Evolutionary conservation across 2,329 filamentous ascomycete species (phyloP).

Genomic region (Shiraia bambusicola): DNA sequence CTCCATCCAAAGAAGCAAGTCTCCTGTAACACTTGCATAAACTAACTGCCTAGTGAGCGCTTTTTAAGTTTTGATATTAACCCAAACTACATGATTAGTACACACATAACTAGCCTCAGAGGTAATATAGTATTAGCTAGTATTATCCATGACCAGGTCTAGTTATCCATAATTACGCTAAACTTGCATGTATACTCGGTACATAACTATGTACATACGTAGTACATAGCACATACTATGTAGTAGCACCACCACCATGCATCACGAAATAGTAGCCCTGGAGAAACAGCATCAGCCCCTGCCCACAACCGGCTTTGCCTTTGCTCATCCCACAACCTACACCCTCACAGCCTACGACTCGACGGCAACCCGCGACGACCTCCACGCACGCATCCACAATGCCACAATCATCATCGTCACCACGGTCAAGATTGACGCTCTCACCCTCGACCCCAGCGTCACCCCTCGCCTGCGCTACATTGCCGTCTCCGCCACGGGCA

Average conservation of each 20-base stretch:
- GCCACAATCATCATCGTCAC: constrained; percentile 52
- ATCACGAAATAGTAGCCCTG: constrained; percentile 52
- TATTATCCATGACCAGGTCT: too few relatives aligned
- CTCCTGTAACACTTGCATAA: too few relatives aligned
- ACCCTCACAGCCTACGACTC: constrained; percentile 44
- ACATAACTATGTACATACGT: too few relatives aligned
- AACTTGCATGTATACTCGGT: too few relatives aligned
- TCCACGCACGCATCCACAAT: constrained; percentile 47
- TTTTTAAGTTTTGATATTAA: not conserved
- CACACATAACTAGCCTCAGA: too few relatives aligned
- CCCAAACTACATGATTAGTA: too few relatives aligned
- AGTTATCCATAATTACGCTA: too few relatives aligned
- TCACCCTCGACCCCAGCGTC: constrained; percentile 39
- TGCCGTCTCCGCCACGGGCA: constrained; percentile 51
- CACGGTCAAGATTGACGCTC: constrained; percentile 45
- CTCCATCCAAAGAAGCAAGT: too few relatives aligned
- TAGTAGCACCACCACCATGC: constrained; percentile 24
- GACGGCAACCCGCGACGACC: constrained; percentile 27
- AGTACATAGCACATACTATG: too few relatives aligned
- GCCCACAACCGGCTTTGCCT: constrained; percentile 40
- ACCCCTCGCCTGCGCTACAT: constrained; percentile 50
- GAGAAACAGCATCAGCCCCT: constrained; percentile 47
- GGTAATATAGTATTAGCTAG: too few relatives aligned
- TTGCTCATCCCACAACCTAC: constrained; percentile 41
- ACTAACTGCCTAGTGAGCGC: not conserved